Percentiles rank a stretch among this genome's conserved stretches.
Conservation (phyloP, 768 basidiomycete species). For the Pleurotus giganteus region DNA sequence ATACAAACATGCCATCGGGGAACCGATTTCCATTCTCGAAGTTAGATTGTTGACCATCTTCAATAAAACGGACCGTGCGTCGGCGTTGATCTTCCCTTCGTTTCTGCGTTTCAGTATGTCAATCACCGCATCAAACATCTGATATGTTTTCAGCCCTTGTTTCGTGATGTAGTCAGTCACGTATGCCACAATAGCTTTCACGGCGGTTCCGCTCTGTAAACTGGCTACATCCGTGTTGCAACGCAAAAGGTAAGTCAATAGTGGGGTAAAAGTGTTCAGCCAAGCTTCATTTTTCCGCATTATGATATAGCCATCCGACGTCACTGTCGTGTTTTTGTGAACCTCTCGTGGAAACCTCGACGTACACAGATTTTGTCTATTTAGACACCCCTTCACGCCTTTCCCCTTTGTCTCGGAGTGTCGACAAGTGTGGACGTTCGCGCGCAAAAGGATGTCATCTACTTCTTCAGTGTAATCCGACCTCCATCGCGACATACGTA, state of each 20-base stretch:
- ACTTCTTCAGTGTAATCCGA: conserved; percentile 10
- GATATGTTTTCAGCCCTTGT: not conserved
- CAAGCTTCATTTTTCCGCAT: conserved; percentile 23
- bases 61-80: conserved; percentile 12
- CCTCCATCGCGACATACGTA: conserved; percentile 18
- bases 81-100: not conserved
- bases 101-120: not conserved
- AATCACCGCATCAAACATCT: not conserved
- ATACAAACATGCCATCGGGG: conserved; percentile 29
- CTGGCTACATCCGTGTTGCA: conserved; percentile 2
- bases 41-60: conserved; percentile 24
- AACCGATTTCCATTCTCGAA: conserved; percentile 29
- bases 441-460: conserved; percentile 15
- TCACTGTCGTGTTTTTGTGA: conserved; percentile 11
- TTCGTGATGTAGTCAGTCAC: conserved; percentile 5
- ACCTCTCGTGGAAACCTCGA: conserved; percentile 22
- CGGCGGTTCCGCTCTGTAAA: not conserved
- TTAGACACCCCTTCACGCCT: conserved; percentile 5
- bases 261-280: conserved; percentile 24
- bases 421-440: conserved; percentile 19
- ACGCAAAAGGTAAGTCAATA: conserved; percentile 11
- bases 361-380: conserved; percentile 15
- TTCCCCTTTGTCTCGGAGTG: not conserved
- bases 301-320: conserved; percentile 14
- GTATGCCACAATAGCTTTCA: conserved; percentile 4